Conservation (phyloP, 768 basidiomycete genomes). For the Daedalea quercina region DNA sequence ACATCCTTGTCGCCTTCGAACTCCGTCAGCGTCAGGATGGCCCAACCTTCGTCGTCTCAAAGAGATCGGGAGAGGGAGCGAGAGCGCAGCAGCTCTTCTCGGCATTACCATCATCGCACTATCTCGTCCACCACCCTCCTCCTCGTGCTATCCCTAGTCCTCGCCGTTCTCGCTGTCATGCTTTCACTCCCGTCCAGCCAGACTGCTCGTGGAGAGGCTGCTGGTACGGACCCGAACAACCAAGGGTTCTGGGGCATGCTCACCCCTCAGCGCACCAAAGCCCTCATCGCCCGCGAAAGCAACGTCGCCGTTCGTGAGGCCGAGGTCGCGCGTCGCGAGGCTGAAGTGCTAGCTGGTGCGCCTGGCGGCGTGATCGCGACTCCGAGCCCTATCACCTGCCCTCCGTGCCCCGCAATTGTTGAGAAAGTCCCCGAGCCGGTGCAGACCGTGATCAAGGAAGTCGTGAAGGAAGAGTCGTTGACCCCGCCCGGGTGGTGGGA, state of each 20-base stretch:
- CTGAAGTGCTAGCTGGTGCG: conserved; percentile 75
- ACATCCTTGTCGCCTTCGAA: conserved; percentile 75
- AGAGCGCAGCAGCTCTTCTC: conserved; percentile 50
- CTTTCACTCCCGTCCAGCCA: conserved; percentile 65
- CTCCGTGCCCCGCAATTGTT: conserved; percentile 49
- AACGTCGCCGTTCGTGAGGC: conserved; percentile 79
- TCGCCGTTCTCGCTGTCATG: conserved; percentile 89
- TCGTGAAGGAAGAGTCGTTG: conserved; percentile 76
- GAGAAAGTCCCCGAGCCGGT: conserved; percentile 48
- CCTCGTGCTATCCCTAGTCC: conserved; percentile 76
- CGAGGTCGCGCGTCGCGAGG: conserved; percentile 85
- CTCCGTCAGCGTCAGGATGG: conserved; percentile 73
- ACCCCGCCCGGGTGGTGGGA: conserved; percentile 77
- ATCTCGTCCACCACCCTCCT: conserved; percentile 87
- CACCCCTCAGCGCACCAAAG: conserved; percentile 78
- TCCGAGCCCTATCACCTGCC: conserved; percentile 46
- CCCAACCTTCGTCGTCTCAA: conserved; percentile 80
- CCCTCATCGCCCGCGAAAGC: conserved; percentile 71
- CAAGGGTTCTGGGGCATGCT: conserved; percentile 66
- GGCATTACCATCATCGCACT: conserved; percentile 75
- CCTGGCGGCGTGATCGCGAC: conserved; percentile 69
- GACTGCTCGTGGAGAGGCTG: conserved; percentile 22
- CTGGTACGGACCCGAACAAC: conserved; percentile 30
- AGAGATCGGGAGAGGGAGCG: conserved; percentile 51
- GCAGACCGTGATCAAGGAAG: conserved; percentile 83